These are phyloP conservation scores for Didymosphaeria variabile DNA, from an alignment of 2,329 filamentous ascomycete species.

Conservation along the genomic window DNA sequence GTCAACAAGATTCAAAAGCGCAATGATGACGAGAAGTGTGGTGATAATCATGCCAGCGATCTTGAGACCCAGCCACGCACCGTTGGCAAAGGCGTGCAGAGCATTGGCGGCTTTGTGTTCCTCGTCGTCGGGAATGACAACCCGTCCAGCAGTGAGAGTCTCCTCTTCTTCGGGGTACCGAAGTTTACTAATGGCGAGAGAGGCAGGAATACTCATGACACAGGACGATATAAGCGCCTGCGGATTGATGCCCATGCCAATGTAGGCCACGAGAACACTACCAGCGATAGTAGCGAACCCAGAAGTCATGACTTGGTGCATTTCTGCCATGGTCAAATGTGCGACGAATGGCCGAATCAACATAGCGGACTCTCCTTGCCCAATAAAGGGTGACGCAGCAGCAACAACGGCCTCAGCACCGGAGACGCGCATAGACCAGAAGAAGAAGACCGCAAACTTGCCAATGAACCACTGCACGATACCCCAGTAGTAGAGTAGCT, in stretches of 20 bases:
- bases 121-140: constrained; percentile 81
- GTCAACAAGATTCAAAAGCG: constrained; percentile 76
- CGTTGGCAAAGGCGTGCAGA: constrained; percentile 85
- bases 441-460: constrained; percentile 91
- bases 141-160: constrained; percentile 81
- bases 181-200: constrained; percentile 87
- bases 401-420: constrained; percentile 94
- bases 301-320: constrained; percentile 92
- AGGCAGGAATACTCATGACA: constrained; percentile 95
- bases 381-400: constrained; percentile 91
- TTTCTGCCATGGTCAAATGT: constrained; percentile 84
- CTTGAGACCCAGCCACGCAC: constrained; percentile 85
- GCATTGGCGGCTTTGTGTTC: constrained; percentile 80
- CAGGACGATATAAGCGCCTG: constrained; percentile 89
- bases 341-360: constrained; percentile 86
- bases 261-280: constrained; percentile 86
- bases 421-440: constrained; percentile 86
- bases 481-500: constrained; percentile 82
- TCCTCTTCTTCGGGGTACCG: constrained; percentile 90
- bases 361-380: constrained; percentile 94
- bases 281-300: constrained; percentile 94
- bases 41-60: constrained; percentile 84
- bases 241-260: constrained; percentile 81
- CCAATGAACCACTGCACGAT: constrained; percentile 88
- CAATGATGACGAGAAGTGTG: constrained; percentile 84